Base-by-base conservation (phyloP, 495 filamentous ascomycete species). In the Bacidia rubella region DNA sequence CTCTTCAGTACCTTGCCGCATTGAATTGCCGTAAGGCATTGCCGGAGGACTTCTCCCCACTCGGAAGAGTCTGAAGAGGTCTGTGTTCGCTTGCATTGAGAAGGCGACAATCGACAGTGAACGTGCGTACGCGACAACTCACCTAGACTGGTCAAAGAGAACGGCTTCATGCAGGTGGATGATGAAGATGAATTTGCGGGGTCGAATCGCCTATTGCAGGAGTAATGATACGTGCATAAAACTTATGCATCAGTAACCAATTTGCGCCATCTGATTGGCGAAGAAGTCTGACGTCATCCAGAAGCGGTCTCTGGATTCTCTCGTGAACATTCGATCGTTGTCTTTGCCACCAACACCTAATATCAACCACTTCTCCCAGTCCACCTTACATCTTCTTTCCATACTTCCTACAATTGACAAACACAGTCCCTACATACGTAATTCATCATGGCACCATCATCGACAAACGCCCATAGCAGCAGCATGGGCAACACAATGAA, bases 361-460 rank as follows among this genome's bases (percentile, higher is more conserved):
- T 35, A 35, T 35, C 29, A 35, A 5, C 15, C 29, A 35, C 15
- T 15, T 15, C 5, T 35, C 29, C 29, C 29, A 35, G 7, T 35
- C 29, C 15, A 5, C 15, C 29, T 15, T 35, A 35, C 29, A 7
- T 35, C 7, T 35, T 35, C 29, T 7, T 35, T 7, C 29, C 29
- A n/a, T n/a, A n/a, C n/a, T n/a, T n/a, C n/a, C n/a, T n/a, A n/a
- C n/a, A n/a, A n/a, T n/a, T n/a, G n/a, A n/a, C n/a, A n/a, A n/a
- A n/a, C n/a, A n/a, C 32, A 10, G 32, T 39, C n/a, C 9, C 32
- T 39, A 39, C 32, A 10, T 39, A 10, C 32, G n/a, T 39, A 39
- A 47, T 47, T 11, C 9, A 50, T 50, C 47, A 50, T 50, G 47
- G 47, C 47, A n/a, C 47, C 47, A 29, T 32, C 47, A 29, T 24